Evolutionary conservation across 2,329 filamentous ascomycete species (phyloP), one percentile per base, ranked within the genome.

Genomic region (Pseudogymnoascus sp.): DNA sequence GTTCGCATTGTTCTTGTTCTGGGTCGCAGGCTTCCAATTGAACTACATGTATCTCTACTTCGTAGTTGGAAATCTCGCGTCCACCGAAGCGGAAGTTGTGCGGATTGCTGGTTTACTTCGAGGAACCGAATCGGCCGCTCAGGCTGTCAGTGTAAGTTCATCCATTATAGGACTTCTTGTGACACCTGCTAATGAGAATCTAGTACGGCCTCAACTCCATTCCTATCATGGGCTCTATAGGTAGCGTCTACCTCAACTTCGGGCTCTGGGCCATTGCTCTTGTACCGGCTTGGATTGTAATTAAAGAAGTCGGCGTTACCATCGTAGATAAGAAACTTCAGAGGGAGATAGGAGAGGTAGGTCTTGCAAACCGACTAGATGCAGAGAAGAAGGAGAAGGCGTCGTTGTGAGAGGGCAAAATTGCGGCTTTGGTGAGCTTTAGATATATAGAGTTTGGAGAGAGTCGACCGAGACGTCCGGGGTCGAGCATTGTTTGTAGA

Each of bases 1-100:
- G 0, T 91, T 91, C 68, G 83, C 80, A 0, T 77, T 90, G 16
- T 91, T 88, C 72, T 70, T 91, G 5, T 83, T 91, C 68, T 80
- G 89, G 67, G 84, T 85, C 0, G 74, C 83, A 10, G 83, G 86
- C 0, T 91, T 91, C 68, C 88, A 91, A 74, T 67, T 90, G 6
- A 91, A 91, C 72, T 91, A 91, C 71, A 79, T 90, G 67, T 42
- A 3, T 50, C 86, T 83, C 10, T 90, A 90, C 75, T 91, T 91
- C 69, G 77, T 91, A 64, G 82, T 91, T 8, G 81, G 84, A 3
- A 86, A 89, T 67, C 72, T 91, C 2, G 86, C 88, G 1, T 73
- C 78, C 4, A 77, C 80, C 5, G 80, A 89, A 61, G 79, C 81
- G 24, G 84, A 91, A 67, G 81, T 90, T 1, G 82, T 91, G 47